These are phyloP conservation scores for Amoeboradix gromovi DNA, from an alignment of 371 early-diverging fungal genomes.

Conservation along the genomic window DNA sequence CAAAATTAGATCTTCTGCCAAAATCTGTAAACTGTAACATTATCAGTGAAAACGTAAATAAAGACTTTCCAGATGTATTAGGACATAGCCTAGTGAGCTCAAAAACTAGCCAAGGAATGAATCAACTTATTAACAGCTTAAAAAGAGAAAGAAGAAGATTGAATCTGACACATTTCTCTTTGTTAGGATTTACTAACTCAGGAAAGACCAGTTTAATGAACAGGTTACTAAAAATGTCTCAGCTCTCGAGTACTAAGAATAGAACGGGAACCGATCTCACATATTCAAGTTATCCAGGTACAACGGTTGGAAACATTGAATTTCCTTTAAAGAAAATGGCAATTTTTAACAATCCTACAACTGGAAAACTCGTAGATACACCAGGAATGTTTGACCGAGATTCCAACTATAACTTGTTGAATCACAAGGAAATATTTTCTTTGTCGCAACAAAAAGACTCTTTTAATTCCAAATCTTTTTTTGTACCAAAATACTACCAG, in stretches of 20 bases:
- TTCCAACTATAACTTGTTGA: not conserved
- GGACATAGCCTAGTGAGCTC: not conserved
- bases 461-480: not conserved
- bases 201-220: not conserved
- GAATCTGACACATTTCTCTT: not conserved
- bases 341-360: not conserved
- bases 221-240: not conserved
- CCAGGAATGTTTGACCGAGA: not conserved
- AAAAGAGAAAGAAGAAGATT: not conserved
- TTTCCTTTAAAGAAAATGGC: not conserved
- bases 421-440: not conserved
- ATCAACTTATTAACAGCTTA: not conserved
- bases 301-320: not conserved
- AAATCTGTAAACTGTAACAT: not conserved
- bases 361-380: not conserved
- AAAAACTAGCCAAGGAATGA: not conserved
- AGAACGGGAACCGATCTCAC: not conserved
- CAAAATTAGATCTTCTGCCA: not conserved
- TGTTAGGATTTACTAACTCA: not conserved
- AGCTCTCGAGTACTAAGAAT: not conserved
- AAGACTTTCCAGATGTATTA: not conserved
- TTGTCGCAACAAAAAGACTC: not conserved
- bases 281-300: not conserved
- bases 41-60: not conserved
- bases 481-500: not conserved